phyloP scores from a whole-genome alignment of 2,329 filamentous ascomycete species.

The Fusarium gaditjirri region DNA sequence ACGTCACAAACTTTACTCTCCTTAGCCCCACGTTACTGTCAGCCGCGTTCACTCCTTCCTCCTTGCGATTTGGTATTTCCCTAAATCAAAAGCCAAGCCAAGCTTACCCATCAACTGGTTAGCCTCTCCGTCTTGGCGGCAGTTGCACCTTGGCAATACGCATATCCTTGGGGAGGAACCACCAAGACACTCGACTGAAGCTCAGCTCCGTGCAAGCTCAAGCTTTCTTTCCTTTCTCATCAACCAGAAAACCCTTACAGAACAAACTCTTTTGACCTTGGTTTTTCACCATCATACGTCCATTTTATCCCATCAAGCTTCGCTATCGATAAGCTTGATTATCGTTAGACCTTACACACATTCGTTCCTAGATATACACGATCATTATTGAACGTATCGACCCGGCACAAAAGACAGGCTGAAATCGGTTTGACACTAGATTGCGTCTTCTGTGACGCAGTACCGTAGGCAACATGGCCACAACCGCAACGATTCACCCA shows the following conservation, averaged over 20 bases:
- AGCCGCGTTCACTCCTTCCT: background rate
- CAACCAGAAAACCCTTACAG: background rate
- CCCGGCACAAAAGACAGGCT: background rate
- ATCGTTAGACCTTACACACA: constrained; percentile 2
- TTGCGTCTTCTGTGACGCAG: constrained; percentile 3
- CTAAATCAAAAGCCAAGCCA: constrained; percentile 28
- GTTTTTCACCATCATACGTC: constrained; percentile 1
- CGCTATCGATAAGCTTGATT: constrained; percentile 10
- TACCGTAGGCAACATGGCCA: constrained; percentile 34
- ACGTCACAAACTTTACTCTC: constrained; percentile 10
- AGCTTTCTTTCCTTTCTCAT: constrained; percentile 19
- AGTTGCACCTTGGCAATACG: constrained; percentile 33
- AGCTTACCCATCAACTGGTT: constrained; percentile 23
- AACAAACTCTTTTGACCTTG: background rate
- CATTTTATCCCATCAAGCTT: constrained; percentile 6
- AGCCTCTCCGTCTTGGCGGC: constrained; percentile 36
- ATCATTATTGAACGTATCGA: constrained; percentile 7
- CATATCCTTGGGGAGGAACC: constrained; percentile 11
- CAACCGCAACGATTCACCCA: constrained; percentile 39
- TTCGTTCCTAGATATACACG: constrained; percentile 11
- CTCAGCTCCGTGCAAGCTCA: constrained; percentile 14
- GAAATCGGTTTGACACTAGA: background rate
- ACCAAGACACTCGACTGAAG: constrained; percentile 15
- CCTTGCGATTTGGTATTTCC: constrained; percentile 27
- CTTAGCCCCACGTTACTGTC: background rate